Conservation (phyloP, 2,329 filamentous ascomycete genomes). For the Curvularia eragrostidis region DNA sequence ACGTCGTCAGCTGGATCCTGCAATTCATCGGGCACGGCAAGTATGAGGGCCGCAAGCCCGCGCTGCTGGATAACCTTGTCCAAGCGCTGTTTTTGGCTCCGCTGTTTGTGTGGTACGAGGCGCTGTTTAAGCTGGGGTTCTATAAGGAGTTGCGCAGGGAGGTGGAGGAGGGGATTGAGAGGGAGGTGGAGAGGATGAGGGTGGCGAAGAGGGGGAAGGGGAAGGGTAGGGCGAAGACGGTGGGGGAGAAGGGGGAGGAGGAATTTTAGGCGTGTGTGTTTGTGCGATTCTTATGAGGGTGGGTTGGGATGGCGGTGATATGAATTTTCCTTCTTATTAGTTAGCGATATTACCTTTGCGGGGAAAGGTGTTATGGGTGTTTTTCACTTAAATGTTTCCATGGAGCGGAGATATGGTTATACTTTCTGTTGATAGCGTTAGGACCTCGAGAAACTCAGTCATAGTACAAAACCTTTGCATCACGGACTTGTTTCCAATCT, state of each 20-base stretch:
- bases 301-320: no score
- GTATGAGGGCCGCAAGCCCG: constrained; percentile 86
- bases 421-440: no score
- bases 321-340: no score
- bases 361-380: no score
- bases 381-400: no score
- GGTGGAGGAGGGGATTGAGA: constrained; percentile 49
- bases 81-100: constrained; percentile 93
- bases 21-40: constrained; percentile 92
- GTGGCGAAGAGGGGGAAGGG: constrained; percentile 39
- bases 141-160: constrained; percentile 63
- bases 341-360: no score
- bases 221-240: constrained; percentile 1
- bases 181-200: constrained; percentile 56
- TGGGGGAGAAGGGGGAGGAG: neutral
- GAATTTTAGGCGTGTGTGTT: neutral
- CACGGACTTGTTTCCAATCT: no score
- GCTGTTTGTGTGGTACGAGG: constrained; percentile 95
- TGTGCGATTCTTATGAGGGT: neutral
- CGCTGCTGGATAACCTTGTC: constrained; percentile 85
- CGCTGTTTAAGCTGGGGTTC: constrained; percentile 88
- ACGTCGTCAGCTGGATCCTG: constrained; percentile 78
- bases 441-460: no score
- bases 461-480: no score
- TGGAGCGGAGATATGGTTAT: no score